Conservation (phyloP, 495 filamentous ascomycete species). For the Parachaetomium inaequale region DNA sequence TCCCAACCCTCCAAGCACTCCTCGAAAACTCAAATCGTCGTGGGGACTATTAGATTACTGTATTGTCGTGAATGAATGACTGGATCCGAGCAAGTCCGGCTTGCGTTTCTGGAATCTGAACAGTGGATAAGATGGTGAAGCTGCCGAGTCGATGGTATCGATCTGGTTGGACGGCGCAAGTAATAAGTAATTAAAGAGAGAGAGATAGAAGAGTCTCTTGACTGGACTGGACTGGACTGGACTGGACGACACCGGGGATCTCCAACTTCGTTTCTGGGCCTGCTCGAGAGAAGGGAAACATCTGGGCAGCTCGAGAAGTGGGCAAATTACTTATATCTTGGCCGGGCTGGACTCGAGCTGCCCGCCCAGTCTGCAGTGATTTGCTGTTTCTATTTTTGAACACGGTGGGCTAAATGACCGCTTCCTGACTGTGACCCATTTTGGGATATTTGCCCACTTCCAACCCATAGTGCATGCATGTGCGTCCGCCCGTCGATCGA, state of each 20-base stretch:
- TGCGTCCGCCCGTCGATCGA: slow-evolving; percentile 16
- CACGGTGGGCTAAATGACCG: slow-evolving; percentile 35
- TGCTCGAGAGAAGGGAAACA: slow-evolving; percentile 35
- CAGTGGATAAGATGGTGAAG: slow-evolving; percentile 7
- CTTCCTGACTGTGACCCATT: slow-evolving; percentile 34
- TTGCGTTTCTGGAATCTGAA: slow-evolving; percentile 41
- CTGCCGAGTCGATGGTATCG: slow-evolving; percentile 16
- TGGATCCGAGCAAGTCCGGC: slow-evolving; percentile 53
- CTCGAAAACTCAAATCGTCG: slow-evolving; percentile 28
- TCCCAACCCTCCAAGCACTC: slow-evolving; percentile 20
- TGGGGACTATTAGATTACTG: slow-evolving; percentile 45
- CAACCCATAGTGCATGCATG: slow-evolving; percentile 13
- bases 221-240: slow-evolving; percentile 39
- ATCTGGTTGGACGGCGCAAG: slow-evolving; percentile 37
- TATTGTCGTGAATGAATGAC: slow-evolving; percentile 46
- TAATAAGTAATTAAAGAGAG: slow-evolving; percentile 34
- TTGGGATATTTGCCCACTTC: slow-evolving; percentile 25
- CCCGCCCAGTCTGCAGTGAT: slow-evolving; percentile 14
- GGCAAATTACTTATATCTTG: slow-evolving; percentile 52
- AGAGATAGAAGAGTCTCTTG: slow-evolving; percentile 29
- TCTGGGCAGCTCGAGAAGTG: slow-evolving; percentile 29
- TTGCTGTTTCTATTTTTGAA: slow-evolving; percentile 42
- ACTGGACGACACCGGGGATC: slow-evolving; percentile 50
- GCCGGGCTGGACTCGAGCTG: slow-evolving; percentile 22
- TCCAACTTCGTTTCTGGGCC: slow-evolving; percentile 35